phyloP scores from a whole-genome alignment of 306 rosid species.

The Cicer yamashitae region DNA sequence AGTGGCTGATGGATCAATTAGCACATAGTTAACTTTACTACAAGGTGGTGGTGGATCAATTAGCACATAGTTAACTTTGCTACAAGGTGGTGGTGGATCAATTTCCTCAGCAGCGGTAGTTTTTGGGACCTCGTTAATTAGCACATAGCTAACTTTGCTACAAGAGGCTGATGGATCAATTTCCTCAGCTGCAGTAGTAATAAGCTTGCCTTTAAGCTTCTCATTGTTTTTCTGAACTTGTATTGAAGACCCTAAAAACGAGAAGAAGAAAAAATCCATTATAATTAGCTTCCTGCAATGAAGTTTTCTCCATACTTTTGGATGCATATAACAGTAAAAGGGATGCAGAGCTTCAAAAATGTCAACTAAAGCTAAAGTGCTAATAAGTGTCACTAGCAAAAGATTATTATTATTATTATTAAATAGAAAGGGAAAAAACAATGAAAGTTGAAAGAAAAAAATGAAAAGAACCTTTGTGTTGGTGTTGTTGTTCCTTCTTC shows the following conservation, averaged over 20 bases:
- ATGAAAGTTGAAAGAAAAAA: not conserved
- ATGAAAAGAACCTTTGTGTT: no score
- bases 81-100: constrained; percentile 1
- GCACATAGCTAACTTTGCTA: constrained; percentile 24
- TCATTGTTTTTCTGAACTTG: constrained; percentile 38
- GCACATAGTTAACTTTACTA: constrained; percentile 25
- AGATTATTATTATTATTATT: not conserved
- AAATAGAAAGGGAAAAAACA: no score
- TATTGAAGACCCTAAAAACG: not conserved
- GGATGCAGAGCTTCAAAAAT: not conserved
- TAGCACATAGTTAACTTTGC: constrained; percentile 18
- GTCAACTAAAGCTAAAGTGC: not conserved
- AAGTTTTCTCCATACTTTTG: not conserved
- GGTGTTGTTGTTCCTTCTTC: not conserved
- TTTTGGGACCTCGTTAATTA: constrained; percentile 46
- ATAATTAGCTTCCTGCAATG: not conserved
- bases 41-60: constrained; percentile 12
- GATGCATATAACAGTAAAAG: no score
- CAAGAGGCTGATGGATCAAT: constrained; percentile 17
- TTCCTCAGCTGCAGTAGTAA: constrained; percentile 40
- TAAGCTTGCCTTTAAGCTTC: constrained; percentile 31
- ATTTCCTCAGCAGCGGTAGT: constrained; percentile 40
- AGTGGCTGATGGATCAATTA: not conserved
- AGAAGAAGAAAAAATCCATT: not conserved
- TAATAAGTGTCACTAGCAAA: not conserved